Evolutionary conservation across 2,329 filamentous ascomycete species (phyloP), one percentile per base, ranked within the genome.

Genomic region (Venturia asperata): DNA sequence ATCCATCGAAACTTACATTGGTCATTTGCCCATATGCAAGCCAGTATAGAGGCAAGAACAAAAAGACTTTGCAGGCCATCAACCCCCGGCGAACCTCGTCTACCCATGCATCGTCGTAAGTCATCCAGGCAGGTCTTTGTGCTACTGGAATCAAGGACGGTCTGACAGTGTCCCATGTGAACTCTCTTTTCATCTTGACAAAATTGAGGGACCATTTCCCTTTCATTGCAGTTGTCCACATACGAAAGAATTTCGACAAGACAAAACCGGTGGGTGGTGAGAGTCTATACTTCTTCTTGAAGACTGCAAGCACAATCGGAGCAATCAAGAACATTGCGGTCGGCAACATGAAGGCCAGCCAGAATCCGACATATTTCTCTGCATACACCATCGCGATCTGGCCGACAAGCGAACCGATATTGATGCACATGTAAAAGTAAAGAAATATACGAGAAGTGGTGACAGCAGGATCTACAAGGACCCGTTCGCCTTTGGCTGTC

Each of bases 71-170:
- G 70, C 75, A 77, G 55, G 75, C 74, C 34, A 62, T 68, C 64
- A 72, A 72, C 67, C 88, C 89, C 75, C 89, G 87, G 63, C 82
- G 81, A 61, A 92, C 85, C 73, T 92, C 88, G 64, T 91, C 88
- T 19, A 92, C 88, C 88, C 88, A 92, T 67, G 85, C 84, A 69
- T 92, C 89, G 68, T 92, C 88, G 70, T 90, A 92, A 0, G 85
- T 89, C 86, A 90, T 90, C 88, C 88, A 91, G 0, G 68, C 63
- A 0, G 88, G 88, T 65, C 84, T 84, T 68, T 81, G 73, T 0
- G 75, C 74, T 47, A 78, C 72, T 7, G 82, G 77, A 6, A 89
- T 78, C 49, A 78, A 78, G 69, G 86, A 88, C 5, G 88, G 88
- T 76, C 87, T 88, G 66, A 83, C 82, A 1, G 76, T 71, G 24